Conservation (phyloP, 2,329 filamentous ascomycete species). For the Fusarium longipes region DNA sequence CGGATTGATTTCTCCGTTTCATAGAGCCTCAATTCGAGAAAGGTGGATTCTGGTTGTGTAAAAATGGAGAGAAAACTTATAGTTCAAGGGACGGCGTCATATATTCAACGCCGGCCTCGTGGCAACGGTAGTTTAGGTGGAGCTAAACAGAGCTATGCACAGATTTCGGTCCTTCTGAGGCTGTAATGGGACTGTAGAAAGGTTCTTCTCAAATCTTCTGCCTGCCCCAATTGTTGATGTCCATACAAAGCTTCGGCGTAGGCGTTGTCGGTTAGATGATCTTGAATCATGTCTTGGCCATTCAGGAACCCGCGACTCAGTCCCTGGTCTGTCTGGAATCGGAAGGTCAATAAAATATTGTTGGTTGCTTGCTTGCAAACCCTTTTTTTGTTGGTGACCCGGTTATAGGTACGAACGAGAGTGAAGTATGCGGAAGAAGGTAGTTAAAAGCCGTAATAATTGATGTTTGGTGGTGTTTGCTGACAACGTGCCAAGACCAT, state of each 20-base stretch:
- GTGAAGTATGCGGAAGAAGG: slow-evolving; percentile 20
- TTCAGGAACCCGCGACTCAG: slow-evolving; percentile 1
- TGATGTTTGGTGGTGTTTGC: neutral
- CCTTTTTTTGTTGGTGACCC: neutral
- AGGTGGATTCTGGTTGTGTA: neutral
- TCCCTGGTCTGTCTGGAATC: neutral
- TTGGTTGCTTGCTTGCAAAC: neutral
- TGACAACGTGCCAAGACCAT: neutral
- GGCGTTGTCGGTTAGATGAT: neutral
- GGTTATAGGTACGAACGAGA: neutral
- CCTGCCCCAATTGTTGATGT: neutral
- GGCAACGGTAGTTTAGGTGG: neutral
- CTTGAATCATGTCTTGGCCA: slow-evolving; percentile 1
- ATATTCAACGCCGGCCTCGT: neutral
- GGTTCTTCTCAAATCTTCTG: neutral
- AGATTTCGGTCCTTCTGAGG: neutral
- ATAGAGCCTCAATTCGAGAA: neutral
- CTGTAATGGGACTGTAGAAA: neutral
- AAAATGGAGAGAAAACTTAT: neutral
- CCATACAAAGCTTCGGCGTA: neutral
- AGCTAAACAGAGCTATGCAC: neutral
- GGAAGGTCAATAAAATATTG: neutral
- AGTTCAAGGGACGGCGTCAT: neutral
- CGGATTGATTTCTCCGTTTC: neutral
- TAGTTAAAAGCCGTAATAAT: neutral